Evolutionary conservation across 2,329 filamentous ascomycete species (phyloP), one percentile per base, ranked within the genome.

Genomic region (Curvularia spicifera): DNA sequence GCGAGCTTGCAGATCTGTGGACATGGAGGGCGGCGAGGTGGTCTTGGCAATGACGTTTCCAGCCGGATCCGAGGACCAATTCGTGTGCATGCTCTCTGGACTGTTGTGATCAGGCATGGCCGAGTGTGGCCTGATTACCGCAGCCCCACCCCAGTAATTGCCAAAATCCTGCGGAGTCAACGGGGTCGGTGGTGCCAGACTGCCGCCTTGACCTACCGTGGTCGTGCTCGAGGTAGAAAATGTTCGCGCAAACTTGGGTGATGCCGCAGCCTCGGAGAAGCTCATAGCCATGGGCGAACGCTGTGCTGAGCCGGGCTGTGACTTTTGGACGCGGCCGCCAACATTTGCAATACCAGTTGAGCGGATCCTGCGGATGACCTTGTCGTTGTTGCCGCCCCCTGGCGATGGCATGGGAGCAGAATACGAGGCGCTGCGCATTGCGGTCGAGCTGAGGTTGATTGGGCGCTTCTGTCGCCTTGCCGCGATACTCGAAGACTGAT

Each of bases 231-330:
- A 76, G 4, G 72, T 68, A 1, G 75, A 77, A 31, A 75, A 72
- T 2, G 79, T 73, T 20, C 79, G 74, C 8, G 73, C 69, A 49
- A 79, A 79, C 51, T 79, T 80, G 12, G 80, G 79, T 12, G 79
- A 81, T n/a, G 77, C 76, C 57, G 79, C 79, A 56, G 79, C 77
- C n/a, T 82, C 79, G 5, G 78, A 73, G 59, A 83, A 83, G 33
- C 75, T 79, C 52, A 76, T 73, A 33, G 74, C 71, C 68, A 82
- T 73, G 22, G 81, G 81, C 20, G 81, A 83, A 12, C 80, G 78
- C 64, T 83, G 81, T 22, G 80, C 77, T 22, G 80, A 79, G 46
- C 79, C 77, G 26, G 77, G 71, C 33, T 68, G 73, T 1, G 76
- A 71, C 60, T 83, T 83, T 60, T 81, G 79, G 24, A 83, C 76